These are phyloP conservation scores for Tieghemostelium lacteum DNA, from an alignment of 78 protist genomes.

Conservation along the genomic window DNA sequence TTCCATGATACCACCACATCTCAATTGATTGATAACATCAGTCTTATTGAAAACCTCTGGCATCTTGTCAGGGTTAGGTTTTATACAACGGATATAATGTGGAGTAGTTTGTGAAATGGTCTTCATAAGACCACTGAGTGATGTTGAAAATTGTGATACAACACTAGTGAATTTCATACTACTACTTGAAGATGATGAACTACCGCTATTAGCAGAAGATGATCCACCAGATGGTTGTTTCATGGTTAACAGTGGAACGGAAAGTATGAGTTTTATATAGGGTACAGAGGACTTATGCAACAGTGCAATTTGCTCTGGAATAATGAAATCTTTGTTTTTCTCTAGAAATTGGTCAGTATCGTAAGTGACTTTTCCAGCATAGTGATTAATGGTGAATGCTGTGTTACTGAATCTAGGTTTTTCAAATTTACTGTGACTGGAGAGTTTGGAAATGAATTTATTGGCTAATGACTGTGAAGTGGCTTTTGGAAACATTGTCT, in stretches of 20 bases:
- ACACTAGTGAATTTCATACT: constrained; percentile 47
- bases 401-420: constrained; percentile 53
- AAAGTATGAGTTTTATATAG: constrained; percentile 10
- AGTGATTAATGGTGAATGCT: constrained; percentile 89
- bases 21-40: constrained; percentile 72
- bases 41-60: constrained; percentile 54
- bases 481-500: constrained; percentile 88
- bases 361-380: constrained; percentile 94
- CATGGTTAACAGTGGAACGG: not conserved
- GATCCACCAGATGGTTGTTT: not conserved
- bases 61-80: constrained; percentile 89
- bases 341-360: constrained; percentile 85
- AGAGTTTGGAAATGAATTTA: constrained; percentile 49
- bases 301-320: constrained; percentile 76
- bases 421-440: constrained; percentile 56
- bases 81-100: constrained; percentile 92
- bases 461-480: constrained; percentile 74
- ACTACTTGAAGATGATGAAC: not conserved
- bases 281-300: constrained; percentile 29
- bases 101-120: constrained; percentile 85
- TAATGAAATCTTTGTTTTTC: constrained; percentile 90
- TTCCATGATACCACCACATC: constrained; percentile 87
- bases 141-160: constrained; percentile 71
- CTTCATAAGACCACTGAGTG: constrained; percentile 76
- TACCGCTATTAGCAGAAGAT: not conserved